phyloP scores from a whole-genome alignment of 2,329 filamentous ascomycete genomes.

The Diaporthe sp. region DNA sequence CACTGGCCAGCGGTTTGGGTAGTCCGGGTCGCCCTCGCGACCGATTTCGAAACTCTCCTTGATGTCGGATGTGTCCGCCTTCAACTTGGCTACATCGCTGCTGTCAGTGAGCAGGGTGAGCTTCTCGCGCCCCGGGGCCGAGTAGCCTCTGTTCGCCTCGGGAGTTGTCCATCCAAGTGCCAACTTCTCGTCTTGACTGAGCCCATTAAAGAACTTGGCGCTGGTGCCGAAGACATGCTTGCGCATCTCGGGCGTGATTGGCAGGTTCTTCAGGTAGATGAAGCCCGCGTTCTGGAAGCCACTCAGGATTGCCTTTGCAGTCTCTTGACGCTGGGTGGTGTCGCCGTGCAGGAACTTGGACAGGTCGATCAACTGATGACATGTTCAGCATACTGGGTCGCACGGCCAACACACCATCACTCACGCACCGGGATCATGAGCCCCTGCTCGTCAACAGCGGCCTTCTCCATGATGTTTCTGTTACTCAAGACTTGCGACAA shows the following conservation, averaged over 20 bases:
- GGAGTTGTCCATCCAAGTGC: constrained; percentile 79
- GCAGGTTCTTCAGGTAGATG: constrained; percentile 87
- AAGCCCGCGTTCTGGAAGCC: constrained; percentile 92
- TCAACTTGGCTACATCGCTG: constrained; percentile 69
- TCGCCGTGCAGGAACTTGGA: constrained; percentile 77
- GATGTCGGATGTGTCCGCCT: constrained; percentile 71
- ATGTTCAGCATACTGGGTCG: constrained; percentile 5
- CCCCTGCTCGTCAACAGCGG: constrained; percentile 48
- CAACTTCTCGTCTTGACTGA: constrained; percentile 74
- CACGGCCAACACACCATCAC: constrained; percentile 29
- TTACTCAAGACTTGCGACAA: constrained; percentile 7
- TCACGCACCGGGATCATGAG: constrained; percentile 49
- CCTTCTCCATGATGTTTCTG: constrained; percentile 50
- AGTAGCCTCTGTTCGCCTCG: constrained; percentile 81
- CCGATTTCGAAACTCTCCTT: constrained; percentile 78
- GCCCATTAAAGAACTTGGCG: constrained; percentile 76
- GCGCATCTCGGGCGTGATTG: constrained; percentile 73
- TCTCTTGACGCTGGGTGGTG: constrained; percentile 69
- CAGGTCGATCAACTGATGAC: constrained; percentile 82
- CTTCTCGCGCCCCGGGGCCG: constrained; percentile 78
- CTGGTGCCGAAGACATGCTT: constrained; percentile 75
- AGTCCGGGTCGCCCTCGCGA: constrained; percentile 67
- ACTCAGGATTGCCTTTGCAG: constrained; percentile 79
- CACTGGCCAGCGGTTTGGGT: constrained; percentile 83
- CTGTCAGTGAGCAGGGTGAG: constrained; percentile 69